These are phyloP conservation scores for Tylopilus sp. DNA, from an alignment of 1,284 basidiomycete genomes.

Conservation along the genomic window DNA sequence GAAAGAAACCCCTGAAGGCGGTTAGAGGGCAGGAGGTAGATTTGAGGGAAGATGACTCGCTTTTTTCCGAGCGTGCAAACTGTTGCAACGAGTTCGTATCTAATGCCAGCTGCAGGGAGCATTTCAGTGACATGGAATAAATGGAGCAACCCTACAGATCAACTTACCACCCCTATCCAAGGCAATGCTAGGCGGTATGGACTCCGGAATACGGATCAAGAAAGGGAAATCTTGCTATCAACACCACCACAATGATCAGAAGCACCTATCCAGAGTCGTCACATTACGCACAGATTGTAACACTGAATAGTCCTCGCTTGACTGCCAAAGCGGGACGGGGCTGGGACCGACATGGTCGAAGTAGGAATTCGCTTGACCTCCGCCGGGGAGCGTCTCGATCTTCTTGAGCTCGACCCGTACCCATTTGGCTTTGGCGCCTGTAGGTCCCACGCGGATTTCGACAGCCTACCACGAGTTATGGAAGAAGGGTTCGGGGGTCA, in stretches of 20 bases:
- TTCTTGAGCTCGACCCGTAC: conserved; percentile 83
- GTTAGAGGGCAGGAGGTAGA: conserved; percentile 4
- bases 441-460: conserved; percentile 67
- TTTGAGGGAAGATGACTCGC: conserved; percentile 36
- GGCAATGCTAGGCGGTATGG: conserved; percentile 75
- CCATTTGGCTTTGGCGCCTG: conserved; percentile 85
- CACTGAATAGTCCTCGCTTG: conserved; percentile 65
- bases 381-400: conserved; percentile 74
- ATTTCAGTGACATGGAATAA: background rate
- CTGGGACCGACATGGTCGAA: conserved; percentile 68
- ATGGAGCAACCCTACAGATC: background rate
- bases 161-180: conserved; percentile 61
- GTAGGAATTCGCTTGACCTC: conserved; percentile 62
- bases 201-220: conserved; percentile 78
- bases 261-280: background rate
- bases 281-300: conserved; percentile 56
- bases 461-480: conserved; percentile 52
- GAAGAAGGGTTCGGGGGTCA: background rate
- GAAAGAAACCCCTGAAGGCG: conserved; percentile 57
- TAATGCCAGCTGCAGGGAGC: conserved; percentile 56
- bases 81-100: conserved; percentile 81
- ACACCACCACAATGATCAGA: conserved; percentile 32
- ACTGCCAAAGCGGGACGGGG: conserved; percentile 65
- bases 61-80: conserved; percentile 79
- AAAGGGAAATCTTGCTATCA: conserved; percentile 70